Base-by-base conservation (phyloP, 768 basidiomycete species). In the Rhizopogon sp. region DNA sequence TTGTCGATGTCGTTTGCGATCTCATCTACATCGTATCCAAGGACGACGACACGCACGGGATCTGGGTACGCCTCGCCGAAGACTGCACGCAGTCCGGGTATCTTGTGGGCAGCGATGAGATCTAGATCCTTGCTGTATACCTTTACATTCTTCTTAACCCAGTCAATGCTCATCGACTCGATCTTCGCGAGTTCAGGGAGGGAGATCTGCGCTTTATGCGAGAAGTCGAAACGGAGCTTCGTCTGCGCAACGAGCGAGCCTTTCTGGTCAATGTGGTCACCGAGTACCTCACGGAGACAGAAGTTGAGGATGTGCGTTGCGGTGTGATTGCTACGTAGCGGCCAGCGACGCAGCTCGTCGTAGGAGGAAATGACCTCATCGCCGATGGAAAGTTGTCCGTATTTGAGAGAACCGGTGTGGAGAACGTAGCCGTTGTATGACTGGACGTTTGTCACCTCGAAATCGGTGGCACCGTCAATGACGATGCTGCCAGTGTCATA, bases 61-160 rank as follows among this genome's bases (percentile, higher is more conserved):
- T 98, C 95, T 4, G 97, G 97, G 68, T 99, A 99, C 0, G 90
- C 81, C 74, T 99, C 97, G 43, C 97, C 97, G 63, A 99, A 99
- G 43, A 99, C 97, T 2, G 96, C 97, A 33, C 97, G 80, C 33
- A 98, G 71, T 5, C 97, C 96, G n/a, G 95, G 83, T 52, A 99
- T 96, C 68, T 87, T 84, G 61, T 85, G 83, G 0, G 93, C 94
- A 6, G 78, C 79, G 52, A 80, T 77, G 28, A 99, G 77, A 45
- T 85, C 77, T 50, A 99, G 71, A 46, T 99, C 92, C 69, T 91
- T 87, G 67, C 92, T 87, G 68, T 76, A 97, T 25, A 98, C 97
- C 56, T 79, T 82, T 60, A 93, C 93, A 62, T 96, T 93, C 68
- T 79, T 83, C 66, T 81, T 81, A 70, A 99, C 90, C 94, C 95